Conservation (phyloP, 441 rosid genomes). For the Bruguiera hainesii region DNA sequence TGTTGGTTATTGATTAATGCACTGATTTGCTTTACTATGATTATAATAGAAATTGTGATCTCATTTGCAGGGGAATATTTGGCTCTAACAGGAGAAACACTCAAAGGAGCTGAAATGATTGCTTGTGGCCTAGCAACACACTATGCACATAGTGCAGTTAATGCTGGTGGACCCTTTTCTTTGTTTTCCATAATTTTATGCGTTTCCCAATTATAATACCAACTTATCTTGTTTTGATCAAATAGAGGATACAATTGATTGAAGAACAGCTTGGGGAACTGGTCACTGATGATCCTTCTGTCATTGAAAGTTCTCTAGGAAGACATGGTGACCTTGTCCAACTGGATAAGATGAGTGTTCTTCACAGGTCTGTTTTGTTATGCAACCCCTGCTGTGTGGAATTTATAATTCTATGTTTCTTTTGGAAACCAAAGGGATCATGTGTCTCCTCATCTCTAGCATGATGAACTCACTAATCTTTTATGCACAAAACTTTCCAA, state of each 20-base stretch:
- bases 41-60: constrained; percentile 12
- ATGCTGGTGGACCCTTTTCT: constrained; percentile 13
- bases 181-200: constrained; percentile 12
- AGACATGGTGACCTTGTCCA: constrained; percentile 51
- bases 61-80: constrained; percentile 80
- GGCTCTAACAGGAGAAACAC: constrained; percentile 78
- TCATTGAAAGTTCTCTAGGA: constrained; percentile 60
- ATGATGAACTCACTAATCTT: constrained; percentile 3
- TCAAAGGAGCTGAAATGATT: constrained; percentile 78
- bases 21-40: neutral
- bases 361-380: constrained; percentile 55
- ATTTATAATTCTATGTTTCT: constrained; percentile 2
- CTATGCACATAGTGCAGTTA: constrained; percentile 55
- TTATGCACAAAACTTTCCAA: neutral
- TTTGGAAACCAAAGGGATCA: neutral
- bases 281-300: constrained; percentile 84
- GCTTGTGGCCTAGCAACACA: constrained; percentile 92
- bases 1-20: too few relatives aligned
- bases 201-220: constrained; percentile 14
- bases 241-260: constrained; percentile 58
- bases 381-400: neutral
- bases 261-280: constrained; percentile 66
- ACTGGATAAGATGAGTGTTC: constrained; percentile 65
- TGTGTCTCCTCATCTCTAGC: constrained; percentile 12
- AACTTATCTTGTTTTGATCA: constrained; percentile 11